These are phyloP conservation scores for Fusarium oligoseptatum DNA, from an alignment of 2,329 filamentous ascomycete species.

Conservation along the genomic window DNA sequence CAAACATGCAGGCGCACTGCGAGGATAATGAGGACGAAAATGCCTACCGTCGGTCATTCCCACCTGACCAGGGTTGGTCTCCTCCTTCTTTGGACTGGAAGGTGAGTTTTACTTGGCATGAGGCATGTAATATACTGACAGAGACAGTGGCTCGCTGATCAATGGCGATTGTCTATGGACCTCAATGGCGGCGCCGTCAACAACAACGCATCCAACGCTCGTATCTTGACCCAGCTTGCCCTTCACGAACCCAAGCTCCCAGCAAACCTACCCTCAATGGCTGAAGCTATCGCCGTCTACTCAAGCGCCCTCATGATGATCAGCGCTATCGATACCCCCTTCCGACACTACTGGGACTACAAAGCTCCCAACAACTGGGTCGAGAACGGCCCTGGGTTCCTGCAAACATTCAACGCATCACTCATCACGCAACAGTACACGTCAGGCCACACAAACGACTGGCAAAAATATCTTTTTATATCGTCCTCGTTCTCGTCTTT, in stretches of 20 bases:
- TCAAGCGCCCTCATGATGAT: conserved; percentile 75
- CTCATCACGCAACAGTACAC: conserved; percentile 77
- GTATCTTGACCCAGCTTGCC: conserved; percentile 67
- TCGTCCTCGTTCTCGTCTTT: conserved; percentile 75
- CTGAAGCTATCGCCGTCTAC: conserved; percentile 80
- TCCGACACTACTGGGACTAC: conserved; percentile 69
- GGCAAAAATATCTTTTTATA: conserved; percentile 78
- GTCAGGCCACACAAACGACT: conserved; percentile 70
- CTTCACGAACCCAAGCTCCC: conserved; percentile 59
- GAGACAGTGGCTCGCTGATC: conserved; percentile 59
- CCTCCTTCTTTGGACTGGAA: conserved; percentile 64
- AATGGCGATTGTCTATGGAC: conserved; percentile 68
- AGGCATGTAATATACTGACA: conserved; percentile 9
- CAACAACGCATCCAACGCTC: conserved; percentile 69
- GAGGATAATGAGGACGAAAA: conserved; percentile 66
- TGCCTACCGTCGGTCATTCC: conserved; percentile 64
- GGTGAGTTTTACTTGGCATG: conserved; percentile 25
- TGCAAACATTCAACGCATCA: conserved; percentile 73
- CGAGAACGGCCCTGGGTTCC: conserved; percentile 54
- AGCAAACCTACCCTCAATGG: conserved; percentile 72
- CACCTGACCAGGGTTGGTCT: conserved; percentile 48
- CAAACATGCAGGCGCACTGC: conserved; percentile 71
- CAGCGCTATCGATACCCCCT: conserved; percentile 70
- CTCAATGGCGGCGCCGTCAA: conserved; percentile 68
- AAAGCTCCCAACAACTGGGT: conserved; percentile 51